A percentile compares a stretch with the other conserved stretches of the same genome.
Evolutionary conservation across 2,329 filamentous ascomycete species (phyloP).

Genomic region (Tolypocladium tropicale): DNA sequence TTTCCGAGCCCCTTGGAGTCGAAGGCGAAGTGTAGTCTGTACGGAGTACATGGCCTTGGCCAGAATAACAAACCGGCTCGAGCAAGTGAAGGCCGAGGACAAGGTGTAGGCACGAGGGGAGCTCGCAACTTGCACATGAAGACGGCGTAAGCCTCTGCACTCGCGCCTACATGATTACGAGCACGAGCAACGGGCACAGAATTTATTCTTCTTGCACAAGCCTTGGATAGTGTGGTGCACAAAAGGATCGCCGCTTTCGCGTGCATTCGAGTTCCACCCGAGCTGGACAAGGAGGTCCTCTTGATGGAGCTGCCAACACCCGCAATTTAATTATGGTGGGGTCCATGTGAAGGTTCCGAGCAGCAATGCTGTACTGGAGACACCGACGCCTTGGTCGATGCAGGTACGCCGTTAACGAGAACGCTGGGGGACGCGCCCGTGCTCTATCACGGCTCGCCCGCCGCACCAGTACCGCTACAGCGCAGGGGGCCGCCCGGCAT

Average conservation of each 20-base stretch:
- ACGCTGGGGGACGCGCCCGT: neutral
- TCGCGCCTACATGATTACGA: no score
- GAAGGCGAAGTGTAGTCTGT: no score
- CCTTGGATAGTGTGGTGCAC: neutral
- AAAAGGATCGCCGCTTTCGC: neutral
- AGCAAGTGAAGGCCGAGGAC: no score
- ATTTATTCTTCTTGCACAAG: neutral
- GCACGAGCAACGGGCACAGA: no score
- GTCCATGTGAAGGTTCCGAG: neutral
- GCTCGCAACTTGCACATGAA: neutral
- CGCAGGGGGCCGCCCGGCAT: neutral
- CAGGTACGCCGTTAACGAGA: neutral
- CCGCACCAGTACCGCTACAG: neutral
- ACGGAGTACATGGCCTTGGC: no score
- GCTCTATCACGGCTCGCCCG: neutral
- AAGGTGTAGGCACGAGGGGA: no score
- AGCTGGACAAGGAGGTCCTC: neutral
- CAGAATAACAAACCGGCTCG: no score
- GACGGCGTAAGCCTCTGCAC: neutral
- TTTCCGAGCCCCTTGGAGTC: neutral
- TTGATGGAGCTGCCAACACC: no score
- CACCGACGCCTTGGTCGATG: neutral
- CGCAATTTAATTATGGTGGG: neutral
- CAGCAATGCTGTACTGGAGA: neutral
- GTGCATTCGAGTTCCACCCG: neutral